A percentile compares a stretch with the other conserved stretches of the same genome.
Conservation (phyloP, 78 protist species). For the Dictyostelium firmibasis region DNA sequence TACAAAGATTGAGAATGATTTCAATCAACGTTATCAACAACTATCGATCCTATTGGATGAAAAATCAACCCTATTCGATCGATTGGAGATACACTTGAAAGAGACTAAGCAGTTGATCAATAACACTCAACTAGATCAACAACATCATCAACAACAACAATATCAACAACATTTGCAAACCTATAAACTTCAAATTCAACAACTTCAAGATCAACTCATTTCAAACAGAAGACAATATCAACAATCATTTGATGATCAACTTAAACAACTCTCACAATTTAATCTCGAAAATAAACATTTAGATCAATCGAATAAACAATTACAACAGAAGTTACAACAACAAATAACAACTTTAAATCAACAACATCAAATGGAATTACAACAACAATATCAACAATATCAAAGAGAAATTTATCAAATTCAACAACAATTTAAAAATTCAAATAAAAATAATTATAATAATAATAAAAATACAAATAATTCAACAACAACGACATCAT, state of each 20-base stretch:
- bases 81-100: not conserved
- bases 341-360: not conserved
- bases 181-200: not conserved
- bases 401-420: not conserved
- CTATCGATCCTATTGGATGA: not conserved
- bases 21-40: not conserved
- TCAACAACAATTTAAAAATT: slow-evolving; percentile 3
- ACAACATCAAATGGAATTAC: not conserved
- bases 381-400: not conserved
- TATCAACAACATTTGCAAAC: not conserved
- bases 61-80: not conserved
- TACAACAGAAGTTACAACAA: not conserved
- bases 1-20: not conserved
- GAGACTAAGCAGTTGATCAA: not conserved
- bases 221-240: not conserved
- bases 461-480: not conserved
- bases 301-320: not conserved
- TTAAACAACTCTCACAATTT: not conserved
- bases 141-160: not conserved
- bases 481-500: not conserved
- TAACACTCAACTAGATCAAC: not conserved
- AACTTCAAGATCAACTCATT: not conserved
- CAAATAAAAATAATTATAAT: not conserved
- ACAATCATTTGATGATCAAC: not conserved
- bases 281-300: not conserved